These are phyloP conservation scores for Cladosporium sp. DNA, from an alignment of 2,329 filamentous ascomycete genomes.

Conservation along the genomic window DNA sequence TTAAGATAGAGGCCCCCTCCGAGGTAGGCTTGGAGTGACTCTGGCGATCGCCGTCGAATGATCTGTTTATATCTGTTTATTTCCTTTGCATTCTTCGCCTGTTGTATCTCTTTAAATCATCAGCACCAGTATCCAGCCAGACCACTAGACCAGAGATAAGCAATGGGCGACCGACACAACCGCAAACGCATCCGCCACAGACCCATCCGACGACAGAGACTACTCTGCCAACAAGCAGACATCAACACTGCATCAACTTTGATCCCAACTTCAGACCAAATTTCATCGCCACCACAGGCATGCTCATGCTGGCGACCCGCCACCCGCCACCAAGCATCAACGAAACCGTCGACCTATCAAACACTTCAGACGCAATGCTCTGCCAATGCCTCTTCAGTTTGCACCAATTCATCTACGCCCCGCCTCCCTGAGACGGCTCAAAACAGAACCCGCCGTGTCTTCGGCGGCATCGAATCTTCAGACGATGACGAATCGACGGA, in stretches of 20 bases:
- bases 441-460: constrained; percentile 30
- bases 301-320: constrained; percentile 1
- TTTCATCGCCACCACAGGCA: neutral
- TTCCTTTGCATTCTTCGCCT: neutral
- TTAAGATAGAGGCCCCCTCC: constrained; percentile 9
- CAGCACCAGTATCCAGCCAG: neutral
- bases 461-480: constrained; percentile 34
- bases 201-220: constrained; percentile 7
- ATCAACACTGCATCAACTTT: neutral
- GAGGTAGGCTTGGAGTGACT: constrained; percentile 3
- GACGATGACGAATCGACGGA: constrained; percentile 34
- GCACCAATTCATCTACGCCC: neutral
- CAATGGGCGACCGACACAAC: constrained; percentile 12
- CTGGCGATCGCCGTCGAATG: neutral
- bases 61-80: neutral
- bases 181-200: constrained; percentile 11
- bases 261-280: neutral
- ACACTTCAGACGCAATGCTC: neutral
- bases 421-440: neutral
- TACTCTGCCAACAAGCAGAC: neutral
- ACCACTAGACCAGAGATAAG: neutral
- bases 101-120: neutral
- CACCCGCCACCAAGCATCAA: neutral
- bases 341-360: neutral
- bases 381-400: neutral